Evolutionary conservation across 805 yeast genomes (phyloP), one percentile per base, ranked within the genome.

Genomic region (Cyberlindnera lachancei): DNA sequence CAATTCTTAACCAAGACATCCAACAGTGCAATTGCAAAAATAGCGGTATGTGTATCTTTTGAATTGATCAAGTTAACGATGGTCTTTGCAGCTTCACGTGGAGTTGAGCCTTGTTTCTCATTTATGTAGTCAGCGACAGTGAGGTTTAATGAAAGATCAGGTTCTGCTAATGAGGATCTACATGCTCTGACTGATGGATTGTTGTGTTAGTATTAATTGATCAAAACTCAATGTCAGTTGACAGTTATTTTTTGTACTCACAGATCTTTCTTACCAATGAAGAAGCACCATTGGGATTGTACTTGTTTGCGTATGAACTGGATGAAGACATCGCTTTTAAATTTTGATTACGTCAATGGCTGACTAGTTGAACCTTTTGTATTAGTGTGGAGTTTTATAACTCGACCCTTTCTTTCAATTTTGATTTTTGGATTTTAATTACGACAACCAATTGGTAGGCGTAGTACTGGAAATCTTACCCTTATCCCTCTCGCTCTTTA

Each of bases 1-100:
- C 99, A 92, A 63, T 92, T 92, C 61, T 92, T 92, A 33, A 92
- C 98, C 46, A 92, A 64, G 33, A 85, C 85, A 53, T 92, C 99
- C 40, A 92, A 53, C 23, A 85, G 61, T 2, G 87, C 73, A 42
- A 92, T 59, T 8, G 96, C 96, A 51, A 88, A 77, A 35, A 81
- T 75, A 5, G 88, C 75, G 21, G 87, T 81, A 50, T 84, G 94
- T 1, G 94, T 76, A 45, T 83, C 92, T 49, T 85, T 69, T 44
- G 80, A 79, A 59, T 86, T 83, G 53, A 90, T 73, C 40, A 86
- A 66, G 50, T 79, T 79, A 33, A 81, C 96, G 40, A 88, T 77
- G 6, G 88, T 79, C 40, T 77, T 69, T 6, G 94, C 94, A 4
- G 97, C 96, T 52, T 90, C 96, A 40, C 96, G 70, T 3, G 97